Percentiles rank a stretch among this genome's conserved stretches.
phyloP scores from a whole-genome alignment of 2,329 filamentous ascomycete species.

The Ascochyta lentis region DNA sequence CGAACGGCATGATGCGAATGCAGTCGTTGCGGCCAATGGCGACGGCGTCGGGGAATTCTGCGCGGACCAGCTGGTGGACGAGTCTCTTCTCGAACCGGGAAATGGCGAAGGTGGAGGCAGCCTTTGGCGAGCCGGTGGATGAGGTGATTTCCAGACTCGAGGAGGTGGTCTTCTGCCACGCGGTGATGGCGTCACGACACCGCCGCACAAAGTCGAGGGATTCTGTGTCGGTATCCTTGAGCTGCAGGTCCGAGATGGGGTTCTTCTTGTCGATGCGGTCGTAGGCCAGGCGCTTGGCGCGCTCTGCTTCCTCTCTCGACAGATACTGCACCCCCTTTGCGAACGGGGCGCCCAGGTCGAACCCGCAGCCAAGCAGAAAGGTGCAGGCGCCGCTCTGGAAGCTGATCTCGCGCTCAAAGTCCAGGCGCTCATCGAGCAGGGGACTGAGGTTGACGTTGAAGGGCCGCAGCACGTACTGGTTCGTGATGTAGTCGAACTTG shows the following conservation, averaged over 20 bases:
- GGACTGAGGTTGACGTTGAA: constrained; percentile 71
- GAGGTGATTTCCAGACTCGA: constrained; percentile 38
- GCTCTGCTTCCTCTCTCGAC: constrained; percentile 63
- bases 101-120: constrained; percentile 28
- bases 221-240: constrained; percentile 60
- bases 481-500: constrained; percentile 58
- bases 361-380: constrained; percentile 66
- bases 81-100: constrained; percentile 67
- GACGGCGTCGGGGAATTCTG: constrained; percentile 61
- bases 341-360: constrained; percentile 65
- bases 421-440: constrained; percentile 59
- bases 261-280: constrained; percentile 51
- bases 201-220: constrained; percentile 59
- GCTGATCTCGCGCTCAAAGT: constrained; percentile 66
- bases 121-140: constrained; percentile 32
- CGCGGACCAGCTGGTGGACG: constrained; percentile 70
- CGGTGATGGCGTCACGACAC: constrained; percentile 54
- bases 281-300: constrained; percentile 54
- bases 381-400: constrained; percentile 66
- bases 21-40: constrained; percentile 52
- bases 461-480: constrained; percentile 64
- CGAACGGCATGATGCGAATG: constrained; percentile 52
- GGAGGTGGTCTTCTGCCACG: constrained; percentile 50
- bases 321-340: constrained; percentile 66
- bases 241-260: constrained; percentile 52